phyloP scores from a whole-genome alignment of 805 yeast genomes.

The Candida peoriensis region DNA sequence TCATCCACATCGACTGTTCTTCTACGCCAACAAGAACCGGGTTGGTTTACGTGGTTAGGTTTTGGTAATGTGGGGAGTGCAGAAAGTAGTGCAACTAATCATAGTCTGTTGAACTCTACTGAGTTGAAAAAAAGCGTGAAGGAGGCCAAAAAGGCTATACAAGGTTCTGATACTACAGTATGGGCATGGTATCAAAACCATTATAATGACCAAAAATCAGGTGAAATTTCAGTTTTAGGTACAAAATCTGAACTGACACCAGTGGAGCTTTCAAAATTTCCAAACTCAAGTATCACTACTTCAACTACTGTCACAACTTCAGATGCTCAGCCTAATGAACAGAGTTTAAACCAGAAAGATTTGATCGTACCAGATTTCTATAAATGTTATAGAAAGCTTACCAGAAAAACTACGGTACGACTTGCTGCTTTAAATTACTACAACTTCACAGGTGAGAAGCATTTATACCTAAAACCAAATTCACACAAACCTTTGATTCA shows the following conservation, averaged over 20 bases:
- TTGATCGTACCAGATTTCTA: constrained; percentile 19
- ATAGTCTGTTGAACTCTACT: constrained; percentile 10
- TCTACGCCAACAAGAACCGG: constrained; percentile 4
- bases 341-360: no score
- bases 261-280: constrained; percentile 15
- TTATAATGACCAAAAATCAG: constrained; percentile 4
- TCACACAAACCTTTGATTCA: constrained; percentile 17
- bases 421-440: constrained; percentile 32
- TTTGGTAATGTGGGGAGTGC: constrained; percentile 2
- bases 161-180: constrained; percentile 12
- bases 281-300: constrained; percentile 1
- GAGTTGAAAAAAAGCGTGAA: constrained; percentile 16
- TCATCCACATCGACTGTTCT: constrained; percentile 5
- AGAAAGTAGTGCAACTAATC: constrained; percentile 7
- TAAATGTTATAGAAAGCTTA: constrained; percentile 26
- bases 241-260: constrained; percentile 20
- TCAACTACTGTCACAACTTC: not conserved
- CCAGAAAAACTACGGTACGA: constrained; percentile 30
- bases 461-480: constrained; percentile 29
- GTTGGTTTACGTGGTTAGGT: constrained; percentile 18
- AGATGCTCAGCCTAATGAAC: constrained; percentile 1
- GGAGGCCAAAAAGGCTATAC: constrained; percentile 17
- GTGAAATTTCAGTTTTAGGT: constrained; percentile 19
- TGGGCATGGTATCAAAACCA: constrained; percentile 24
- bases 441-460: constrained; percentile 31